Percentiles rank a stretch among this genome's conserved stretches.
Evolutionary conservation across 768 basidiomycete genomes (phyloP).

Genomic region (Psilocybe subaeruginosa): DNA sequence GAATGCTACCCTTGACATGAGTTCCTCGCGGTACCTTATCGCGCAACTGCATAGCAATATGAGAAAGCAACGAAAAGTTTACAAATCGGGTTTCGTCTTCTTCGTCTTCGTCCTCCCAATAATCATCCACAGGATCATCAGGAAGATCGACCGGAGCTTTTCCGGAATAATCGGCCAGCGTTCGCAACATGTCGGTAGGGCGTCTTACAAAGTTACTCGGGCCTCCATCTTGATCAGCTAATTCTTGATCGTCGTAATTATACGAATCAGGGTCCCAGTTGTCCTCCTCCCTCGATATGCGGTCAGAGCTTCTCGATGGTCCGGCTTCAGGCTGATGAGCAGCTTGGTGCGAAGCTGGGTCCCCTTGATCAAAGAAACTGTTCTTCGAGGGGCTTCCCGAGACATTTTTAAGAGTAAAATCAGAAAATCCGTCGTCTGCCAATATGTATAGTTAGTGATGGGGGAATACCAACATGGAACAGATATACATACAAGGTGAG

Average conservation of each 20-base stretch:
- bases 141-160: conserved; percentile 26
- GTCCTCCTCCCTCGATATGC: conserved; percentile 15
- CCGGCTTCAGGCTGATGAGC: conserved; percentile 10
- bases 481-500: conserved; percentile 18
- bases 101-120: conserved; percentile 68
- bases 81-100: conserved; percentile 67
- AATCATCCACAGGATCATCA: conserved; percentile 46
- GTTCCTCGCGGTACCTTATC: conserved; percentile 88
- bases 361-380: conserved; percentile 15
- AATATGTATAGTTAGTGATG: background rate
- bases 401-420: conserved; percentile 17
- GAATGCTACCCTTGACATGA: conserved; percentile 92
- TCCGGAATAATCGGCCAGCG: conserved; percentile 35
- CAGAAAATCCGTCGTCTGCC: conserved; percentile 16
- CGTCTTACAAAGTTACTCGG: conserved; percentile 27
- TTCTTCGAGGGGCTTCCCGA: conserved; percentile 15
- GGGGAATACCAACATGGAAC: background rate
- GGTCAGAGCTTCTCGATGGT: conserved; percentile 5
- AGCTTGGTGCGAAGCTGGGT: conserved; percentile 1
- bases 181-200: conserved; percentile 39
- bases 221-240: conserved; percentile 10
- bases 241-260: conserved; percentile 10
- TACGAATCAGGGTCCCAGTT: conserved; percentile 19
- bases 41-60: conserved; percentile 86
- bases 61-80: conserved; percentile 84